phyloP scores from a whole-genome alignment of 2,329 filamentous ascomycete species.

The Kalaharituber pfeilii region DNA sequence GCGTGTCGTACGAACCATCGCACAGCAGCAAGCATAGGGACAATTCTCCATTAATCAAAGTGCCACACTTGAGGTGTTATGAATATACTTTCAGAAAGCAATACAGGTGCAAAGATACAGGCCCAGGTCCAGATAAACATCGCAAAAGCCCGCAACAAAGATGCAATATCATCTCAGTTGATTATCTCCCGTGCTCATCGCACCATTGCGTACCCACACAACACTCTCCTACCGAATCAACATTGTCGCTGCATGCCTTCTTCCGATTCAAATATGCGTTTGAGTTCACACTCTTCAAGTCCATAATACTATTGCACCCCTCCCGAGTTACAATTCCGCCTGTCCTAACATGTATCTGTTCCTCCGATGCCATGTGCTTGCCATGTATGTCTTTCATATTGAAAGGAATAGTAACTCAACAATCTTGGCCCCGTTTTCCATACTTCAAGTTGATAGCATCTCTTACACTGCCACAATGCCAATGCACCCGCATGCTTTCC shows the following conservation, averaged over 20 bases:
- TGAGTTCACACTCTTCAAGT: conserved; percentile 32
- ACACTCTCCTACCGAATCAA: conserved; percentile 38
- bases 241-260: conserved; percentile 40
- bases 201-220: conserved; percentile 43
- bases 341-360: conserved; percentile 42
- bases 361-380: conserved; percentile 37
- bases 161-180: conserved; percentile 37
- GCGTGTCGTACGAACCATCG: too few species aligned
- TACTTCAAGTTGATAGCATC: conserved; percentile 33
- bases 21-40: too few species aligned
- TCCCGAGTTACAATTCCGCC: conserved; percentile 40
- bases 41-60: too few species aligned
- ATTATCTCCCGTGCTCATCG: conserved; percentile 49
- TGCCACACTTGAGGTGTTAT: too few species aligned
- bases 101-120: too few species aligned
- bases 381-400: conserved; percentile 41
- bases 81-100: too few species aligned
- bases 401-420: conserved; percentile 28
- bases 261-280: not conserved
- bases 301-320: conserved; percentile 34
- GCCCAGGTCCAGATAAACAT: too few species aligned
- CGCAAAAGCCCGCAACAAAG: too few species aligned
- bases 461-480: conserved; percentile 34
- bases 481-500: conserved; percentile 38
- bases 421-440: conserved; percentile 27